A percentile compares a stretch with the other conserved stretches of the same genome.
Conservation (phyloP, 1,284 basidiomycete genomes). For the Pseudozyma flocculosa region DNA sequence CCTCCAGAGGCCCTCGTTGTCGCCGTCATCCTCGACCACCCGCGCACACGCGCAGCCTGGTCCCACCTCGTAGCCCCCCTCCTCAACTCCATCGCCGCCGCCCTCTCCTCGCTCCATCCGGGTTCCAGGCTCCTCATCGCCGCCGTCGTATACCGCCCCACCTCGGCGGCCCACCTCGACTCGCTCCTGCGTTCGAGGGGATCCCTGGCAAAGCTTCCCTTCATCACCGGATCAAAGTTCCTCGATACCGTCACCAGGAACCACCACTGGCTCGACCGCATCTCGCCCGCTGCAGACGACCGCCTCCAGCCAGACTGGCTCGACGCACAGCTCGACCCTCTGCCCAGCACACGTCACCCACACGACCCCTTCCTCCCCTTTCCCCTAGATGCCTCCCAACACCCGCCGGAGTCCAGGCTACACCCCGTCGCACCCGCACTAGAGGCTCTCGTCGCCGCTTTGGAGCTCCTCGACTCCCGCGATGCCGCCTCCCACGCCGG, state of each 20-base stretch:
- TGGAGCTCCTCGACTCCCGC: conserved; percentile 21
- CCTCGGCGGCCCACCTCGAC: conserved; percentile 5
- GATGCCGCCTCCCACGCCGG: conserved; percentile 5
- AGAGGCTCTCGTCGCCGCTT: conserved; percentile 27
- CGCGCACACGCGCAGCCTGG: conserved; percentile 22
- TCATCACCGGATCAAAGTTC: not conserved
- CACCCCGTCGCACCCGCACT: conserved; percentile 9
- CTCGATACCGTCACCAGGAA: not conserved
- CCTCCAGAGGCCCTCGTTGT: conserved; percentile 29
- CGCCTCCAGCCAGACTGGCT: not conserved
- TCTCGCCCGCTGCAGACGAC: too few relatives aligned
- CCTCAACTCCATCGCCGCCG: conserved; percentile 19
- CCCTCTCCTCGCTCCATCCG: conserved; percentile 18
- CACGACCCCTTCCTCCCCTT: too few relatives aligned
- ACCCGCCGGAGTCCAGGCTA: too few relatives aligned
- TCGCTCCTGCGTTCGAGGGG: conserved; percentile 20
- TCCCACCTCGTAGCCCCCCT: conserved; percentile 18
- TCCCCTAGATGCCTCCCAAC: too few relatives aligned
- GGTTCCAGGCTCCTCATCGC: conserved; percentile 27
- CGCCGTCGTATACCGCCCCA: conserved; percentile 22
- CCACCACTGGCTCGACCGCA: not conserved
- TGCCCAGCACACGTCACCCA: too few relatives aligned
- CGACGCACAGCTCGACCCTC: not conserved
- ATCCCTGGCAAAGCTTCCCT: conserved; percentile 5
- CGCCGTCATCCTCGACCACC: conserved; percentile 26